Evolutionary conservation across 805 yeast species (phyloP), one percentile per base, ranked within the genome.

Genomic region (Kodamaea jinghongensis): DNA sequence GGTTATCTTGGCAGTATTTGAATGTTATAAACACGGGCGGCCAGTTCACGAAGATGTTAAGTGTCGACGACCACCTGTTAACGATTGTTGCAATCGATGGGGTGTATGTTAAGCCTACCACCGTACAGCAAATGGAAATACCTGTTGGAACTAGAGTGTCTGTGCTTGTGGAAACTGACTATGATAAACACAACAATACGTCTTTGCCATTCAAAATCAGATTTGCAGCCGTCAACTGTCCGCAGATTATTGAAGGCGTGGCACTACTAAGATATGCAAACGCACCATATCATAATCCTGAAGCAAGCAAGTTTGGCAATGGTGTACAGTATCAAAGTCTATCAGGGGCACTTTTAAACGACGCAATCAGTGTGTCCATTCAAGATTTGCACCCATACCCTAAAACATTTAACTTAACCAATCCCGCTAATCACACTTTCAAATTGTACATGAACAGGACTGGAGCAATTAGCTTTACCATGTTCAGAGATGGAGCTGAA

Each of bases 21-120:
- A 60, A 55, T 38, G 36, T 63, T 15, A 44, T 62, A 20, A 63
- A 63, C 36, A 47, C 58, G n/a, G 67, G 69, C 3, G 65, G 65
- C 9, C 61, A 58, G 41, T 60, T 54, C 42, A 55, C 60, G 28
- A 63, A 62, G 45, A 52, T 56, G 11, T 54, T 63, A 36, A 54
- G 60, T 9, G 55, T 63, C 16, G 69, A 62, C 38, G 63, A 56
- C 38, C 69, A 62, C 36, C 48, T 50, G 17, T 36, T 63, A 25
- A 47, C 49, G 25, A 48, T 61, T 6, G 46, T 63, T 16, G 65
- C 67, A 11, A 50, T 63, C 12, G 69, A 63, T 36, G 67, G 67
- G 11, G 41, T 49, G 1, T 63, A 56, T 31, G 51, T 60, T 10
- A 17, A 49, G 8, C 66, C 69, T 6, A 41, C 34, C 14, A 35